Percentiles rank a stretch among this genome's conserved stretches.
These are phyloP conservation scores for Cylindrodendrum hubeiense DNA, from an alignment of 2,329 filamentous ascomycete genomes.

Conservation along the genomic window DNA sequence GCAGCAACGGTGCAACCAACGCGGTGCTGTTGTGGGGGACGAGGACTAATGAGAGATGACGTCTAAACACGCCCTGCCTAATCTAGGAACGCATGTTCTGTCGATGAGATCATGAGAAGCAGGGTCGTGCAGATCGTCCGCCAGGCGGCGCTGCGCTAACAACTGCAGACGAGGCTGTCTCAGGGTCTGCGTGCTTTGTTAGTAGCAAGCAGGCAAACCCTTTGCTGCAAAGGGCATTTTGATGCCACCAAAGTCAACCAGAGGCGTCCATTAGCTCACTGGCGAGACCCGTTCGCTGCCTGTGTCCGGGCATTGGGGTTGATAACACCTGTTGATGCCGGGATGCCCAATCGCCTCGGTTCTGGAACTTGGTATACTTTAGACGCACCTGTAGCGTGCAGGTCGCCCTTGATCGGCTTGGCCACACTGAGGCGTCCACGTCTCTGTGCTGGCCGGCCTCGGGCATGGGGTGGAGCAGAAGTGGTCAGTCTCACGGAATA, in stretches of 20 bases:
- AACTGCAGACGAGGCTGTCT: not conserved
- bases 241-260: not conserved
- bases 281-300: not conserved
- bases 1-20: not conserved
- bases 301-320: not conserved
- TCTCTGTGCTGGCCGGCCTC: not conserved
- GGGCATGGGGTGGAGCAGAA: not conserved
- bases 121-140: constrained; percentile 22
- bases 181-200: not conserved
- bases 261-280: not conserved
- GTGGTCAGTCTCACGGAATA: not conserved
- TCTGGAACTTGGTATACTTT: not conserved
- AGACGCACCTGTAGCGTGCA: constrained; percentile 10
- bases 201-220: not conserved
- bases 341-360: not conserved
- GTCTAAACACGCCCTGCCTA: constrained; percentile 4
- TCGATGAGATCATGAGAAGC: constrained; percentile 1
- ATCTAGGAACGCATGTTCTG: constrained; percentile 10
- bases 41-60: not conserved
- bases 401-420: constrained; percentile 12
- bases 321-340: constrained; percentile 8
- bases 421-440: constrained; percentile 20
- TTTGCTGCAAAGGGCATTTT: constrained; percentile 4
- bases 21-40: not conserved
- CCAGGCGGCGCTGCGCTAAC: constrained; percentile 14